Percentiles rank a stretch among this genome's conserved stretches.
Conservation (phyloP, 2,329 filamentous ascomycete species). For the Neofusicoccum ribis region DNA sequence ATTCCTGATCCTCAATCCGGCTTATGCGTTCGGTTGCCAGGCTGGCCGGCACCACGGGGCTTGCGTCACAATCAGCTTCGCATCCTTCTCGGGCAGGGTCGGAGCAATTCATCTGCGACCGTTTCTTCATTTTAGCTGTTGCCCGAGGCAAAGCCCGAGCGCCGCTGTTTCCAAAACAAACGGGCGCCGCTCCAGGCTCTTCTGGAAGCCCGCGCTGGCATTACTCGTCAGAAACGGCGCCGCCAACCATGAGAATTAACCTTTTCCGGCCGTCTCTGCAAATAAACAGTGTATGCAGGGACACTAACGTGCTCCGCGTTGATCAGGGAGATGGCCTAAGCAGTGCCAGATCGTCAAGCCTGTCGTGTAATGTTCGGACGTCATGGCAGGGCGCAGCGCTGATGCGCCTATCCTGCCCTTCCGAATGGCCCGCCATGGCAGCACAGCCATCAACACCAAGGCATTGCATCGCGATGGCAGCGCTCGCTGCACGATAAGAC, state of each 20-base stretch:
- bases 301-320: conserved; percentile 2
- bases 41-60: neutral
- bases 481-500: neutral
- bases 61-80: conserved; percentile 12
- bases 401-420: neutral
- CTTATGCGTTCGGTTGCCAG: conserved; percentile 5
- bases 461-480: neutral
- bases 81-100: neutral
- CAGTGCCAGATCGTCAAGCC: conserved; percentile 7
- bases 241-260: neutral
- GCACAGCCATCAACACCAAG: conserved; percentile 6
- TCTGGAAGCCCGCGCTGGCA: conserved; percentile 1
- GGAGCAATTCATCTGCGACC: neutral
- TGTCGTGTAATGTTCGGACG: neutral
- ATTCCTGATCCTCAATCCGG: conserved; percentile 11
- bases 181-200: conserved; percentile 4
- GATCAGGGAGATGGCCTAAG: conserved; percentile 10
- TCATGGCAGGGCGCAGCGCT: neutral
- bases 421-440: neutral
- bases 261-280: neutral
- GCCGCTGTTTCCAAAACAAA: conserved; percentile 11
- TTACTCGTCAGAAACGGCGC: neutral
- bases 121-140: neutral
- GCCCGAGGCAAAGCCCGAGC: neutral
- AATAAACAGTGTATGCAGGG: conserved; percentile 1